These are phyloP conservation scores for Seminavis robusta DNA, from an alignment of 108 stramenopile genomes.

Conservation along the genomic window DNA sequence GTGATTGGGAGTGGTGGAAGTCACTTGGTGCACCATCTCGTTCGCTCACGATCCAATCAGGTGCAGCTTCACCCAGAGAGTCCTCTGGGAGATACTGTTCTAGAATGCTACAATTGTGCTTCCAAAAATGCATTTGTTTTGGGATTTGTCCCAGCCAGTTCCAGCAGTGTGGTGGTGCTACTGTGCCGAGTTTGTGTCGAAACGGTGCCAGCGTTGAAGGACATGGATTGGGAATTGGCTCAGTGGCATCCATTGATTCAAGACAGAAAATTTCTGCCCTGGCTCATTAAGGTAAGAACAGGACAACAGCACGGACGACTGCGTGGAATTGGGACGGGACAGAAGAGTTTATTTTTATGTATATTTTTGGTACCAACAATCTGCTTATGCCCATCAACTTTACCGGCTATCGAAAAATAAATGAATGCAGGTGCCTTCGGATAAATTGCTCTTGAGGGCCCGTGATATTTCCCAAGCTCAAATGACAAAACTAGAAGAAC, in stretches of 20 bases:
- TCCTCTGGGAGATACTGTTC: conserved; percentile 91
- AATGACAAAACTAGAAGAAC: conserved; percentile 91
- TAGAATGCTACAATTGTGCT: conserved; percentile 99
- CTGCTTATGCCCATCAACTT: not conserved
- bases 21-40: conserved; percentile 96
- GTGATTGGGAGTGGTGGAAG: conserved; percentile 77
- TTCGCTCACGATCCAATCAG: conserved; percentile 66
- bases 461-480: conserved; percentile 87
- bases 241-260: conserved; percentile 96
- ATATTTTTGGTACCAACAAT: not conserved
- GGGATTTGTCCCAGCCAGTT: conserved; percentile 95
- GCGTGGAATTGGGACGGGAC: too few relatives aligned
- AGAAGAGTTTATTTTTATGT: not conserved
- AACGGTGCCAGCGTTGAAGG: conserved; percentile 89
- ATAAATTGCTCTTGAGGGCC: conserved; percentile 71
- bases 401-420: not conserved
- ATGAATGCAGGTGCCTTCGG: conserved; percentile 54
- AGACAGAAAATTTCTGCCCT: conserved; percentile 90
- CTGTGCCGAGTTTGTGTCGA: conserved; percentile 96
- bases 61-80: conserved; percentile 86
- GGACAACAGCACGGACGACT: conserved; percentile 1
- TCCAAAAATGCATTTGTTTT: conserved; percentile 94
- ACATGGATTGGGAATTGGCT: conserved; percentile 97
- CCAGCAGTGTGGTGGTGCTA: conserved; percentile 85
- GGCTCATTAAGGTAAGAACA: conserved; percentile 92